Evolutionary conservation across 2,329 filamentous ascomycete species (phyloP), one percentile per base, ranked within the genome.

Genomic region (Acrocalymma vagum): DNA sequence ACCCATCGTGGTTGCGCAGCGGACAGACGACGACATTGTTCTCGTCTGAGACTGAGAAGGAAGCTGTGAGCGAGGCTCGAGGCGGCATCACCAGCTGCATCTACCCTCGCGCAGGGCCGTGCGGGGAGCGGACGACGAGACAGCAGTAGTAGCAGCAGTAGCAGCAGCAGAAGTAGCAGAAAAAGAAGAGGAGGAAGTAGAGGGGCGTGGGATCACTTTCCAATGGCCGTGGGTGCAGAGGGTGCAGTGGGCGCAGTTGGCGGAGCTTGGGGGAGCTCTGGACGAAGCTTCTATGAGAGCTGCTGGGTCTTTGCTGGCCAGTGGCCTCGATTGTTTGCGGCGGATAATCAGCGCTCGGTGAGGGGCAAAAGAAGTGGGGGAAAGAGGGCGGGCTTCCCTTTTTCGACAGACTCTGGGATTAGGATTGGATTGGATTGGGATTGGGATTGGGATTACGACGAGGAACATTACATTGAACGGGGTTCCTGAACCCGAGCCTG

Each of bases 11-110:
- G 70, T 96, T 96, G 67, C 85, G 86, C 72, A 99, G 79, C 58
- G 94, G 94, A 75, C 94, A 99, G 66, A 96, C 89, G 68, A 99
- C 94, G 76, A 97, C 93, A 72, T 95, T 95, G 73, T 89, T 93
- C 72, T 87, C 83, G 78, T 96, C 90, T 63, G 89, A 89, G 63
- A 95, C 88, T 57, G 90, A 92, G 73, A 96, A 96, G 55, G 90
- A 94, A 67, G 88, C 90, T 51, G 89, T 94, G 67, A 95, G 80
- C 57, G 89, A 86, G 63, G 88, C 84, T 81, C 90, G 85, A 67
- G 90, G 90, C 76, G 92, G 91, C 92, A 96, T 96, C 75, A 75
- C 78, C 70, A 77, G 72, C 42, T 47, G 56, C 74, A 74, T 73
- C 60, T 70, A 69, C 55, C 51, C 52, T 54, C 47, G 32, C 35